Evolutionary conservation across 2,329 filamentous ascomycete species (phyloP).

Genomic region (Penicillium sumatraense): DNA sequence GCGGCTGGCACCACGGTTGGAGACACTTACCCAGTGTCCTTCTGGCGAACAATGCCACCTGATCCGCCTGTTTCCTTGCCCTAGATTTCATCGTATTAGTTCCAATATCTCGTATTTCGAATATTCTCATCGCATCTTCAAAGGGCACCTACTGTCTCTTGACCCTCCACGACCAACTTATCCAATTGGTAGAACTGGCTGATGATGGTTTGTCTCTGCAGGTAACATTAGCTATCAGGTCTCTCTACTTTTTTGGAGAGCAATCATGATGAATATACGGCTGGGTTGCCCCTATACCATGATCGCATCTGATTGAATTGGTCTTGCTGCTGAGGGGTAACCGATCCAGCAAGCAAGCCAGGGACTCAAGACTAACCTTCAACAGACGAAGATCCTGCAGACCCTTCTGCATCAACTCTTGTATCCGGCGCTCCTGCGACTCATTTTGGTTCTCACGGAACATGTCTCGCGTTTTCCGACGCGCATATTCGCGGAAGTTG

Average conservation of each 20-base stretch:
- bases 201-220: conserved; percentile 89
- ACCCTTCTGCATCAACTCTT: conserved; percentile 88
- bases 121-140: background rate
- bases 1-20: background rate
- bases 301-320: background rate
- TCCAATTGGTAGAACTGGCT: conserved; percentile 95
- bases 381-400: conserved; percentile 83
- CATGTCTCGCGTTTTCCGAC: conserved; percentile 84
- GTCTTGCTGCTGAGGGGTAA: background rate
- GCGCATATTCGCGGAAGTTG: conserved; percentile 97
- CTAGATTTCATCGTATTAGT: conserved; percentile 20
- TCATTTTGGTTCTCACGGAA: conserved; percentile 81
- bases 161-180: conserved; percentile 86
- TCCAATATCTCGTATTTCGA: background rate
- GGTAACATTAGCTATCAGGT: conserved; percentile 38
- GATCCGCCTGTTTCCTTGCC: conserved; percentile 62
- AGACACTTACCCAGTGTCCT: conserved; percentile 70
- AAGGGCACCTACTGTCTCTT: conserved; percentile 67
- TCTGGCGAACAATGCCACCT: conserved; percentile 73
- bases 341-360: background rate
- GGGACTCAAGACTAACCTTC: conserved; percentile 68
- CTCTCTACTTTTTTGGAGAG: no score
- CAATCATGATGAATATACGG: no score
- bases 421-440: conserved; percentile 74
- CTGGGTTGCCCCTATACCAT: no score